phyloP scores from a whole-genome alignment of 108 stramenopile genomes.

The Asterionellopsis glacialis region DNA sequence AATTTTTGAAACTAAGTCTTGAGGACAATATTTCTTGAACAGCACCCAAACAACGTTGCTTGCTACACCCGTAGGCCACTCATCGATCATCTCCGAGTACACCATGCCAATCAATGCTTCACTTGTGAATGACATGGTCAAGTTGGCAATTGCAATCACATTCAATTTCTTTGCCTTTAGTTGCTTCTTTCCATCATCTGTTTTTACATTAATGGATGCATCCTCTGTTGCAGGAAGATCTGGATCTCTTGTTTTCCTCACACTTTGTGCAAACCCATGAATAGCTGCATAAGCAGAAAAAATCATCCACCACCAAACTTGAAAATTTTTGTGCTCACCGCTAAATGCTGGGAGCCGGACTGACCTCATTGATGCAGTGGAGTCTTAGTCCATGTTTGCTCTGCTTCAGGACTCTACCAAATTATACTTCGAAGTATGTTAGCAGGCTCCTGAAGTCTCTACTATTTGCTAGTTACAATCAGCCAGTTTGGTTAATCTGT shows the following conservation, averaged over 20 bases:
- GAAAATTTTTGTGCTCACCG: conserved; percentile 2
- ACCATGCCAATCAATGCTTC: not conserved
- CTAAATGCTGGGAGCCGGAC: too few relatives aligned
- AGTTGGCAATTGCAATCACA: not conserved
- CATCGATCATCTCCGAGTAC: not conserved
- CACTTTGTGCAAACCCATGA: not conserved
- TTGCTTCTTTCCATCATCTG: not conserved
- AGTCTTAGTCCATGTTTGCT: too few relatives aligned
- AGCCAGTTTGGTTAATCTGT: too few relatives aligned
- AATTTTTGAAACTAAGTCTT: not conserved
- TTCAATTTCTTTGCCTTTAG: not conserved
- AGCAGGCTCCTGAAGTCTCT: too few relatives aligned
- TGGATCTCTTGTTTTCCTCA: not conserved
- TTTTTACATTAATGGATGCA: too few relatives aligned
- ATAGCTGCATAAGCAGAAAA: not conserved
- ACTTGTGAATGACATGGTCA: conserved; percentile 4
- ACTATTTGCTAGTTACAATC: too few relatives aligned
- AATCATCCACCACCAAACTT: conserved; percentile 2
- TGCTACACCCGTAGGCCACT: conserved; percentile 1
- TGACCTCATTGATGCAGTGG: too few relatives aligned
- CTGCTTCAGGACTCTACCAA: too few relatives aligned
- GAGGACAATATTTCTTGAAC: not conserved
- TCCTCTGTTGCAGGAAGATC: not conserved
- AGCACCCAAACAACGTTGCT: too few relatives aligned
- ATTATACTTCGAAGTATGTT: too few relatives aligned